Conservation (phyloP, 805 yeast species). For the Citeromyces nyonsensis region DNA sequence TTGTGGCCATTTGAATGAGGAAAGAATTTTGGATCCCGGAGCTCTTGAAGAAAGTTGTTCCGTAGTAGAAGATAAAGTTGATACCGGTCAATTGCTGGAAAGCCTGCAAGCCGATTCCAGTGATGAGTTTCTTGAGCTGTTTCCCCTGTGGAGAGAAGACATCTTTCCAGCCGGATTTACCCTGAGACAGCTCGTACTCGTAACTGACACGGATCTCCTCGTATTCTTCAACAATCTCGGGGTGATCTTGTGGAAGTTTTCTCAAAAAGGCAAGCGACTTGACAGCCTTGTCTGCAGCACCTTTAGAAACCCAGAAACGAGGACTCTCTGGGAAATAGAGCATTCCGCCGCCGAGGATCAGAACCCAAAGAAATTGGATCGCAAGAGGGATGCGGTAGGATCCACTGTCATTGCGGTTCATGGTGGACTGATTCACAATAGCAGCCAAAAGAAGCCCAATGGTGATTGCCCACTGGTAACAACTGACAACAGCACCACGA, state of each 20-base stretch:
- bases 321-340: conserved; percentile 19
- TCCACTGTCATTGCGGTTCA: conserved; percentile 3
- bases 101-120: conserved; percentile 13
- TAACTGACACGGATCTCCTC: background rate
- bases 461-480: conserved; percentile 33
- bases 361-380: conserved; percentile 7
- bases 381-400: conserved; percentile 11
- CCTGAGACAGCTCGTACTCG: background rate
- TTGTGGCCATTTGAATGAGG: conserved; percentile 8
- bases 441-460: conserved; percentile 38
- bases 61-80: conserved; percentile 54
- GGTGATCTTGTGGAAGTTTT: background rate
- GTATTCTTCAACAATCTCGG: background rate
- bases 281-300: conserved; percentile 2
- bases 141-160: background rate
- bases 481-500: conserved; percentile 27
- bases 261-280: conserved; percentile 3
- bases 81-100: conserved; percentile 44
- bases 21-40: conserved; percentile 41
- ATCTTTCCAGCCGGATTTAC: too few relatives aligned
- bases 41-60: conserved; percentile 35
- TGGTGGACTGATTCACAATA: conserved; percentile 8
- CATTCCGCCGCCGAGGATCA: conserved; percentile 6
- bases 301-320: conserved; percentile 8
- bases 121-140: conserved; percentile 4